phyloP scores from a whole-genome alignment of 2,329 filamentous ascomycete species.

The Aspergillus bombycis region DNA sequence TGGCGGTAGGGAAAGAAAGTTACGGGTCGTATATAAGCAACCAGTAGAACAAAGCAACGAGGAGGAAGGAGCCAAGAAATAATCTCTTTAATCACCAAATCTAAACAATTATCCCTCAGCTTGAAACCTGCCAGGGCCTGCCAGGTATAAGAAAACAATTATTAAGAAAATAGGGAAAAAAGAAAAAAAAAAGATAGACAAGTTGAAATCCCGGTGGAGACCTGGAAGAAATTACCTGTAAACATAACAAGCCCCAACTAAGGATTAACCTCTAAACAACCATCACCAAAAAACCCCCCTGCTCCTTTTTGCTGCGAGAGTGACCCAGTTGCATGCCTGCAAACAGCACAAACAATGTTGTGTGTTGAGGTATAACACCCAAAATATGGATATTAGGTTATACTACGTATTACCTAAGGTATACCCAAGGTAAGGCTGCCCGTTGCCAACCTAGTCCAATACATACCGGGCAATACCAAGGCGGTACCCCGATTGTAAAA shows the following conservation, averaged over 20 bases:
- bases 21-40: slow-evolving; percentile 20
- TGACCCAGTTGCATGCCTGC: slow-evolving; percentile 14
- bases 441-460: too few relatives aligned
- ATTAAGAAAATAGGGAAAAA: slow-evolving; percentile 12
- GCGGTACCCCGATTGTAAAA: background rate
- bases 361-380: background rate
- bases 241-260: slow-evolving; percentile 1
- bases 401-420: background rate
- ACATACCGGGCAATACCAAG: background rate
- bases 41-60: slow-evolving; percentile 12
- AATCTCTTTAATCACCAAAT: slow-evolving; percentile 7
- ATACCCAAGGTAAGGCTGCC: background rate
- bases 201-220: slow-evolving; percentile 15
- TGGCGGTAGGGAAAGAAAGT: slow-evolving; percentile 24
- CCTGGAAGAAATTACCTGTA: slow-evolving; percentile 7
- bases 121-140: slow-evolving; percentile 6
- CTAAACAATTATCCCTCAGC: background rate
- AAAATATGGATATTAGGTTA: background rate
- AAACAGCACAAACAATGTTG: slow-evolving; percentile 25
- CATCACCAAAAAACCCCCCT: slow-evolving; percentile 18
- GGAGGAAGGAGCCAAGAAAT: slow-evolving; percentile 17
- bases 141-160: slow-evolving; percentile 11
- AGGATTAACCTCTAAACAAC: slow-evolving; percentile 8
- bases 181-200: slow-evolving; percentile 16
- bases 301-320: slow-evolving; percentile 25